Percentiles rank a stretch among this genome's conserved stretches.
phyloP scores from a whole-genome alignment of 257 asterid genomes.

The Ajuga chamaepitys region DNA sequence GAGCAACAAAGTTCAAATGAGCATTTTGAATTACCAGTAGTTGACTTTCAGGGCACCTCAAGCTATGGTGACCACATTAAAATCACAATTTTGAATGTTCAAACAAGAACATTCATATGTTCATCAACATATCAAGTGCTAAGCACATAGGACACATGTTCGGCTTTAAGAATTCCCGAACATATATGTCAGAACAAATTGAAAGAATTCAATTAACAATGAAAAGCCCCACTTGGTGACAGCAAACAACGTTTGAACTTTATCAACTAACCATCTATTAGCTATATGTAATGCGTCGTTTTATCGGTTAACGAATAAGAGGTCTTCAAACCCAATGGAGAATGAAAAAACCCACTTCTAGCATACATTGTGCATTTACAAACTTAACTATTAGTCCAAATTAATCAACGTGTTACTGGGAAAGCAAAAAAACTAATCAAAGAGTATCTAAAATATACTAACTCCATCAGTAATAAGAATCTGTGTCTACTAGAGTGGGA shows the following conservation, averaged over 20 bases:
- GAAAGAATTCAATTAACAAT: not conserved
- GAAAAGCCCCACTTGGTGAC: not conserved
- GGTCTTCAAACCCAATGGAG: not conserved
- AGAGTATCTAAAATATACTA: not conserved
- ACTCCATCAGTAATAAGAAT: constrained; percentile 24
- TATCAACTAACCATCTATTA: not conserved
- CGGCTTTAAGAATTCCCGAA: not conserved
- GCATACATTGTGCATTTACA: not conserved
- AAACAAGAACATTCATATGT: not conserved
- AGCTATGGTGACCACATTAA: not conserved
- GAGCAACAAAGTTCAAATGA: not conserved
- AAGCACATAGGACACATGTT: not conserved
- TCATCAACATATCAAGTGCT: not conserved
- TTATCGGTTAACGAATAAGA: not conserved
- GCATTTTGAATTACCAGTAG: not conserved
- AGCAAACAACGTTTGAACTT: not conserved
- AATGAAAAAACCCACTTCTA: not conserved
- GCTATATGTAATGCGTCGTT: not conserved
- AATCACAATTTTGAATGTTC: not conserved
- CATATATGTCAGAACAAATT: too few species aligned
- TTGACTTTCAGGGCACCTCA: not conserved
- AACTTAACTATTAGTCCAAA: not conserved
- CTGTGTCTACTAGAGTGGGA: constrained; percentile 85
- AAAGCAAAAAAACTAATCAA: not conserved
- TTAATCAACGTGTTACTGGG: not conserved